Percentiles rank a stretch among this genome's conserved stretches.
Evolutionary conservation across 192 early-diverging fungal genomes (phyloP).

Genomic region (Haplosporangium gracile): DNA sequence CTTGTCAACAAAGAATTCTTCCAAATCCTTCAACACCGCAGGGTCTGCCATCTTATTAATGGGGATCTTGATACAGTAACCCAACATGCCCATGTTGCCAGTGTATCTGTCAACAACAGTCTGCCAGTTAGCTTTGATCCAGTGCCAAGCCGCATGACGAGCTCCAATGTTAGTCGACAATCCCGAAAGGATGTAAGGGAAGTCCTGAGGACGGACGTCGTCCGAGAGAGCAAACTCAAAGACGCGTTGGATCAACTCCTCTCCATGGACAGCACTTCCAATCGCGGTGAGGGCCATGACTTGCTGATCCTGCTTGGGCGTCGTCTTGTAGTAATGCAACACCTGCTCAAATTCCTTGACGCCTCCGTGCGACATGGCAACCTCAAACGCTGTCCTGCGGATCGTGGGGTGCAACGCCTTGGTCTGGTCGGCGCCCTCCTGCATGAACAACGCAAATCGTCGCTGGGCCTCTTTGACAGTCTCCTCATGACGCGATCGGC

Average conservation of each 20-base stretch:
- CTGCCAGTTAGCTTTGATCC: constrained; percentile 66
- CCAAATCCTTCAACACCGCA: constrained; percentile 65
- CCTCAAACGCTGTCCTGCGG: constrained; percentile 68
- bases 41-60: constrained; percentile 61
- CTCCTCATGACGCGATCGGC: constrained; percentile 64
- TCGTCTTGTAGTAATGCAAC: constrained; percentile 59
- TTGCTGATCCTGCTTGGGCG: constrained; percentile 59
- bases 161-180: constrained; percentile 56
- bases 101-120: constrained; percentile 64
- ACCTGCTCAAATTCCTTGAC: constrained; percentile 57
- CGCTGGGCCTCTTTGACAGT: constrained; percentile 65
- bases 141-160: constrained; percentile 67
- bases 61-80: constrained; percentile 64
- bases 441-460: constrained; percentile 67
- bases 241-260: constrained; percentile 63
- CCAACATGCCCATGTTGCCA: constrained; percentile 72
- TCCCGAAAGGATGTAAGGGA: constrained; percentile 62
- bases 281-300: constrained; percentile 71
- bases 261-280: constrained; percentile 63
- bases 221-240: constrained; percentile 69
- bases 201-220: constrained; percentile 71
- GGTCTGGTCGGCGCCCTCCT: constrained; percentile 65
- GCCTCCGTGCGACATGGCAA: constrained; percentile 66
- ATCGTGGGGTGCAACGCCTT: constrained; percentile 71
- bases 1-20: constrained; percentile 64